Evolutionary conservation across 257 asterid species (phyloP).

Genomic region (Linaria vulgaris): DNA sequence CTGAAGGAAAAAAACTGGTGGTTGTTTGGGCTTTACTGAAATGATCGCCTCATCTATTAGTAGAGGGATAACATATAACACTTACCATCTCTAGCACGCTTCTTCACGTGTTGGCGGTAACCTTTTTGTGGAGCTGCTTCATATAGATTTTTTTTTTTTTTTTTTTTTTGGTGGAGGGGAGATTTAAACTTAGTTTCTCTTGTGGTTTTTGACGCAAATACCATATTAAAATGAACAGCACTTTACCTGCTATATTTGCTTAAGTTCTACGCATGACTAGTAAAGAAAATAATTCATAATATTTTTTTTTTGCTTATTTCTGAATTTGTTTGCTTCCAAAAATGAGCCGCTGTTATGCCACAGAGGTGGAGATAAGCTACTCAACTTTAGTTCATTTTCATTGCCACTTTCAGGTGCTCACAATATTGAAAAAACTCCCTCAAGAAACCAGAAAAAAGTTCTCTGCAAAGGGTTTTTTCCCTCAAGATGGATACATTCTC

Average conservation of each 20-base stretch:
- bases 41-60: too few relatives aligned
- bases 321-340: conserved; percentile 8
- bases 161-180: too few relatives aligned
- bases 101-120: too few relatives aligned
- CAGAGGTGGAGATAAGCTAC: conserved; percentile 15
- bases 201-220: background rate
- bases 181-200: too few relatives aligned
- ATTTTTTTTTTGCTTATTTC: conserved; percentile 3
- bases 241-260: conserved; percentile 17
- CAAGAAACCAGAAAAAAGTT: conserved; percentile 67
- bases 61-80: too few relatives aligned
- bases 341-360: conserved; percentile 19
- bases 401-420: conserved; percentile 52
- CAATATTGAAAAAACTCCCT: conserved; percentile 61
- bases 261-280: background rate
- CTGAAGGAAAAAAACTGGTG: background rate
- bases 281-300: conserved; percentile 8
- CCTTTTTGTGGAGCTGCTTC: too few relatives aligned
- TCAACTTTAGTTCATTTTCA: conserved; percentile 21
- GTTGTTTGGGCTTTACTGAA: too few relatives aligned
- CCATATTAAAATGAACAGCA: background rate
- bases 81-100: too few relatives aligned
- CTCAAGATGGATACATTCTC: conserved; percentile 87
- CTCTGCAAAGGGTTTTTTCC: conserved; percentile 60
- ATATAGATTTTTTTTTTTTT: too few relatives aligned